phyloP scores from a whole-genome alignment of 2,329 filamentous ascomycete species.

The Emergomyces pasteurianus region DNA sequence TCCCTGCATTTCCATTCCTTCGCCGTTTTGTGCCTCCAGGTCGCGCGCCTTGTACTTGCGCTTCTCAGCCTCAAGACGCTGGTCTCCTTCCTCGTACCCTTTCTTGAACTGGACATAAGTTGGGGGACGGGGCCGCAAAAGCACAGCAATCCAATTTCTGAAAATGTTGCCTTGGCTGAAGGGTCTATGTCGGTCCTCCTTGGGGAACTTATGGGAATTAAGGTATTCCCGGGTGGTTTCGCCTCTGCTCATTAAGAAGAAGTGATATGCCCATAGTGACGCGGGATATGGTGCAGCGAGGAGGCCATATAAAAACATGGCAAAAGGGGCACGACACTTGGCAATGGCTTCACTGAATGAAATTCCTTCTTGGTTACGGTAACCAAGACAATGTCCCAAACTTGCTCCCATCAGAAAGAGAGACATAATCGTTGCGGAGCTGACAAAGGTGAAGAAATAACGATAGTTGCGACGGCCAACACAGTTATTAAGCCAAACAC shows the following conservation, averaged over 20 bases:
- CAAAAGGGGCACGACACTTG: slow-evolving; percentile 68
- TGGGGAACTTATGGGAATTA: slow-evolving; percentile 88
- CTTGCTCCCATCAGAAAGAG: slow-evolving; percentile 65
- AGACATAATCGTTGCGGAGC: slow-evolving; percentile 61
- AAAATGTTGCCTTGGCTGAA: slow-evolving; percentile 67
- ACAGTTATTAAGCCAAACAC: slow-evolving; percentile 98
- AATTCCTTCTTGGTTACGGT: slow-evolving; percentile 50
- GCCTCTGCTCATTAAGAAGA: slow-evolving; percentile 80
- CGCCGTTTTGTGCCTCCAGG: slow-evolving; percentile 39
- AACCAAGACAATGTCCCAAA: slow-evolving; percentile 68
- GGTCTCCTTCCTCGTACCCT: slow-evolving; percentile 65
- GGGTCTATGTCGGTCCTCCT: slow-evolving; percentile 79
- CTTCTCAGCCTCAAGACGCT: slow-evolving; percentile 58
- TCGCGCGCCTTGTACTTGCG: slow-evolving; percentile 40
- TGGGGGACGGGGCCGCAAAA: slow-evolving; percentile 72
- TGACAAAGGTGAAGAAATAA: slow-evolving; percentile 90
- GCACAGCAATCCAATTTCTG: slow-evolving; percentile 69
- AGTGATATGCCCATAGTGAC: slow-evolving; percentile 74
- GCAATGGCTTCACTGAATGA: slow-evolving; percentile 58
- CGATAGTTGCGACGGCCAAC: slow-evolving; percentile 95
- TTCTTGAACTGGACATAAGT: slow-evolving; percentile 83
- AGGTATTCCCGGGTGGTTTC: slow-evolving; percentile 96
- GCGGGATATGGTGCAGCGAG: slow-evolving; percentile 68
- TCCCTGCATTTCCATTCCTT: slow-evolving; percentile 59
- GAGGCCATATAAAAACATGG: slow-evolving; percentile 73